phyloP scores from a whole-genome alignment of 805 yeast species.

The Schizosaccharomyces cryophilus region DNA sequence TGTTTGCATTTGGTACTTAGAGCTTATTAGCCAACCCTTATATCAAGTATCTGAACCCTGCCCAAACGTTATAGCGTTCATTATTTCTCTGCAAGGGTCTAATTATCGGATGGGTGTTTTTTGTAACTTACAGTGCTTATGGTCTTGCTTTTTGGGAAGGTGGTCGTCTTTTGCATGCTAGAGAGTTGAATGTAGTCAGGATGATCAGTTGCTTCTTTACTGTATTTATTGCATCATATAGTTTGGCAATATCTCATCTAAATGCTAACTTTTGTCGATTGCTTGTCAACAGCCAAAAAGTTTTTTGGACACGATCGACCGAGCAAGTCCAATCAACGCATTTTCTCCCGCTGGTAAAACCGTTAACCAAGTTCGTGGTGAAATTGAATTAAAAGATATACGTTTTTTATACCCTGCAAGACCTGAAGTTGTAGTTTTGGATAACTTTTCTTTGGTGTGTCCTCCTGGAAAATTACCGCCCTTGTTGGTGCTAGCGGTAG shows the following conservation, averaged over 20 bases:
- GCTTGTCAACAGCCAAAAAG: slow-evolving; percentile 19
- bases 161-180: slow-evolving; percentile 16
- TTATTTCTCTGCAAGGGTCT: slow-evolving; percentile 14
- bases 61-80: slow-evolving; percentile 11
- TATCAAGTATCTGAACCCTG: slow-evolving; percentile 12
- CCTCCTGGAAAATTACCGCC: slow-evolving; percentile 75
- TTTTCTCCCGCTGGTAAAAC: slow-evolving; percentile 10
- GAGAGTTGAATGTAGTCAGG: slow-evolving; percentile 14
- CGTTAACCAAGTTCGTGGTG: slow-evolving; percentile 16
- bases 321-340: slow-evolving; percentile 19
- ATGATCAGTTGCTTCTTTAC: slow-evolving; percentile 14
- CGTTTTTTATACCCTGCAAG: slow-evolving; percentile 14
- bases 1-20: slow-evolving; percentile 21
- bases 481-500: slow-evolving; percentile 67
- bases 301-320: slow-evolving; percentile 21
- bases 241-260: slow-evolving; percentile 20
- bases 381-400: slow-evolving; percentile 11
- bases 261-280: slow-evolving; percentile 16
- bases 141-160: slow-evolving; percentile 22
- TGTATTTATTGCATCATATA: slow-evolving; percentile 16
- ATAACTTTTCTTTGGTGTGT: slow-evolving; percentile 13
- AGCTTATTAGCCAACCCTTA: slow-evolving; percentile 15
- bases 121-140: slow-evolving; percentile 16
- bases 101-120: slow-evolving; percentile 18
- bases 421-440: slow-evolving; percentile 12